A percentile compares a stretch with the other conserved stretches of the same genome.
phyloP scores from a whole-genome alignment of 1,284 basidiomycete genomes.

The Bondarzewia mesenterica region DNA sequence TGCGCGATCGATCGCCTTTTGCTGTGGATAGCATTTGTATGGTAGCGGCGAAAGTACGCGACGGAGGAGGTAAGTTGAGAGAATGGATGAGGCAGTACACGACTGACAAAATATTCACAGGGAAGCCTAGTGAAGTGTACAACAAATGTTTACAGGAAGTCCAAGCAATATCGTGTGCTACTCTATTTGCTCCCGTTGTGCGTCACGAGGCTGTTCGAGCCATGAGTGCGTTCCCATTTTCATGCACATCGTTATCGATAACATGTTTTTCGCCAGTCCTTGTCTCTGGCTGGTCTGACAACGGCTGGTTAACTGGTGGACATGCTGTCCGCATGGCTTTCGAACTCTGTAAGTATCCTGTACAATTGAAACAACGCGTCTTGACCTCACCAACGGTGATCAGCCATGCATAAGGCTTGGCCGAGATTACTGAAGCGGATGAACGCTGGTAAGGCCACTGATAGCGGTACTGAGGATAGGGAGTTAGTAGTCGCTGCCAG shows the following conservation, averaged over 20 bases:
- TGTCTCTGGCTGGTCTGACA: slow-evolving; percentile 86
- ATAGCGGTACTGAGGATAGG: slow-evolving; percentile 60
- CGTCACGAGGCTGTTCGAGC: slow-evolving; percentile 83
- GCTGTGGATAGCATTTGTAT: slow-evolving; percentile 83
- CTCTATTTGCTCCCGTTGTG: slow-evolving; percentile 77
- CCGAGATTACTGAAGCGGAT: slow-evolving; percentile 73
- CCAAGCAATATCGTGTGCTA: slow-evolving; percentile 75
- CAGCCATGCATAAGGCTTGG: slow-evolving; percentile 87
- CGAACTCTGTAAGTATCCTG: slow-evolving; percentile 61
- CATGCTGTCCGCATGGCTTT: slow-evolving; percentile 92
- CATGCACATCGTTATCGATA: slow-evolving; percentile 2
- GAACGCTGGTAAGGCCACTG: slow-evolving; percentile 49
- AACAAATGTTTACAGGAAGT: slow-evolving; percentile 71
- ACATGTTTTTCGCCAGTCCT: slow-evolving; percentile 43
- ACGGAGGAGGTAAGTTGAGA: slow-evolving; percentile 63
- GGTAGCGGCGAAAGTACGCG: slow-evolving; percentile 81
- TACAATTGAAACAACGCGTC: neutral
- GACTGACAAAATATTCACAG: slow-evolving; percentile 21
- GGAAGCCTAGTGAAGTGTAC: slow-evolving; percentile 59
- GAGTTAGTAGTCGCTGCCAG: slow-evolving; percentile 74
- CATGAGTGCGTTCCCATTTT: slow-evolving; percentile 58
- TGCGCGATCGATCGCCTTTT: slow-evolving; percentile 78
- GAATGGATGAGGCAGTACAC: neutral
- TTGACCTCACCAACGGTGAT: neutral
- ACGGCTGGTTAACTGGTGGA: slow-evolving; percentile 86